phyloP scores from a whole-genome alignment of 2,329 filamentous ascomycete genomes.

The Gaeumannomyces sp. region DNA sequence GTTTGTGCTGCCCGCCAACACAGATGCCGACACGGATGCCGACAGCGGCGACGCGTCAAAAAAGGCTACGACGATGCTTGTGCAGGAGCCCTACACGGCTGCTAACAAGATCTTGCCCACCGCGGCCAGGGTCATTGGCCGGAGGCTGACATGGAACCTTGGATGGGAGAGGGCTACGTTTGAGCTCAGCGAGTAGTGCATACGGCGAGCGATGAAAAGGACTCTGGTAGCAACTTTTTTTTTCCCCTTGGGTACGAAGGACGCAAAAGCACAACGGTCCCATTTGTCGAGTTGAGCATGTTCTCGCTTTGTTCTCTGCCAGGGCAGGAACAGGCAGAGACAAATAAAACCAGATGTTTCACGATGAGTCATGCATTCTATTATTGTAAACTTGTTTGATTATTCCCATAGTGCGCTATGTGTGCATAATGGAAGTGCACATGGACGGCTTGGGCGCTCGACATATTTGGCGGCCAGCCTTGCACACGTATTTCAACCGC shows the following conservation, averaged over 20 bases:
- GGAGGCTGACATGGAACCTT: conserved; percentile 9
- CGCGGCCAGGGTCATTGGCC: conserved; percentile 7
- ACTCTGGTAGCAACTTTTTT: neutral
- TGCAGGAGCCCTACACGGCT: conserved; percentile 9
- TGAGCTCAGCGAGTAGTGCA: neutral
- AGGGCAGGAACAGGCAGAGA: neutral
- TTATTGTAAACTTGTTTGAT: neutral
- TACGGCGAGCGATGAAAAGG: neutral
- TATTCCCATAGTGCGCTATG: neutral
- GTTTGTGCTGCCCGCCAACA: conserved; percentile 11
- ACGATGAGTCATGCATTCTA: neutral
- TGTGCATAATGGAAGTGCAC: neutral
- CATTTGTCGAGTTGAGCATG: neutral
- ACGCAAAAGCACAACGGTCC: neutral
- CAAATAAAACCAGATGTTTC: neutral
- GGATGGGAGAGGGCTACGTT: conserved; percentile 9
- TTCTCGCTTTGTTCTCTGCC: neutral
- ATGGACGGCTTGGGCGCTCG: too few relatives aligned
- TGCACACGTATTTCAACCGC: too few relatives aligned
- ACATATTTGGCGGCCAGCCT: too few relatives aligned
- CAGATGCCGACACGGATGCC: neutral
- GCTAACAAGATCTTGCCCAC: conserved; percentile 6
- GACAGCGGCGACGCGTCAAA: neutral
- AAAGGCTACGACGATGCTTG: neutral
- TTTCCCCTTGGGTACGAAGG: neutral